Base-by-base conservation (phyloP, 23 red algal species). In the Agarophyton chilense region DNA sequence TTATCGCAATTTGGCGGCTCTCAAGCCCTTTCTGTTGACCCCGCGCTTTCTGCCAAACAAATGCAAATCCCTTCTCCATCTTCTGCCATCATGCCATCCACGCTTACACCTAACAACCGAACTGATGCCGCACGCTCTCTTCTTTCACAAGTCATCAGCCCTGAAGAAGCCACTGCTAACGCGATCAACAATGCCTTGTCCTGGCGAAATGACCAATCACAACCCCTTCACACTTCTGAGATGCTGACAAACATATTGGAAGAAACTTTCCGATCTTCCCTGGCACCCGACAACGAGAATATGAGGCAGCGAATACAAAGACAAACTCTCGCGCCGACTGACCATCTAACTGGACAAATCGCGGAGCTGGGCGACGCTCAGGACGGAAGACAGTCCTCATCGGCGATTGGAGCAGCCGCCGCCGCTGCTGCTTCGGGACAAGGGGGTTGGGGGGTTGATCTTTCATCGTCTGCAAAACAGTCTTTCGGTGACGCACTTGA, bases 331-430 rank as follows among this genome's bases (percentile, higher is more conserved):
- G 6, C 42, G 2, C 13, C 17, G 29, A 36, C 13, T 34, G 52
- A 55, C 41, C 43, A 77, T 46, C 25, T 77, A 35, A 66, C 29
- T 66, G 16, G 29, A 55, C 52, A 34, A 55, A n/a, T 52, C 1
- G 74, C 36, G 18, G 52, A 46, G 22, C 5, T 36, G 1, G 29
- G 46, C 43, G 74, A 55, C 1, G 74, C 45, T 16, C 49, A 55
- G 7, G 52, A 55, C 1, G 14, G 74, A 22, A 21, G 74, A 17
- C 40, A 18, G 18, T 31, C 53, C 12, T 62, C 34, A 56, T 86
- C 81, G n/a, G 81, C 60, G n/a, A 88, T 88, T 62, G 84, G 77
- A n/a, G n/a, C n/a, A 26, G 84, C 84, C 5, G 68, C 72, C 2
- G 68, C 41, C 10, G 84, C 84, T 13, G 84, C 52, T 29, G 84